Conservation (phyloP, 2,329 filamentous ascomycete species). For the Knufia fluminis region DNA sequence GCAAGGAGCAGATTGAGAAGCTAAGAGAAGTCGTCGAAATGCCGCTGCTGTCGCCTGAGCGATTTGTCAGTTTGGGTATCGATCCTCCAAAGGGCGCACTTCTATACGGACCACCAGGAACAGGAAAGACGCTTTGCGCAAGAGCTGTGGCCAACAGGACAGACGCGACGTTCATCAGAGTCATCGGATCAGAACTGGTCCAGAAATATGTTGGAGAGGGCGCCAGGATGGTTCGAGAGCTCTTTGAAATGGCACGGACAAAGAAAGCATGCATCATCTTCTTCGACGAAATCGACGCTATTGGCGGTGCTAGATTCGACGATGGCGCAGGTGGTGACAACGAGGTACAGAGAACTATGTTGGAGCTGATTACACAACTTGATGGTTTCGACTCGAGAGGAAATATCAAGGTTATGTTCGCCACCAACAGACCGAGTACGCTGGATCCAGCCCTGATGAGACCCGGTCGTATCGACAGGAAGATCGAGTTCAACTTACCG, state of each 20-base stretch:
- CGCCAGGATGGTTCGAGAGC: constrained; percentile 93
- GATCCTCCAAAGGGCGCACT: constrained; percentile 96
- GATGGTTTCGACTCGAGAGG: constrained; percentile 93
- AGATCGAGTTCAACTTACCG: constrained; percentile 96
- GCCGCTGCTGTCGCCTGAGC: constrained; percentile 89
- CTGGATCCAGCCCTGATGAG: constrained; percentile 95
- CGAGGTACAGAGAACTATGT: constrained; percentile 94
- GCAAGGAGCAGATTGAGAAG: constrained; percentile 99
- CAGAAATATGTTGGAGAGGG: constrained; percentile 99
- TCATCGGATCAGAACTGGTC: constrained; percentile 94
- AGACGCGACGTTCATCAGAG: constrained; percentile 95
- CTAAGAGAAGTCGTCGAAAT: constrained; percentile 97
- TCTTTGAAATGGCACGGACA: constrained; percentile 98
- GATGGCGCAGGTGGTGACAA: constrained; percentile 95
- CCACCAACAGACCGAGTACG: constrained; percentile 91
- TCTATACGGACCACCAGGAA: constrained; percentile 92
- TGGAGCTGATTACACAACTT: constrained; percentile 93
- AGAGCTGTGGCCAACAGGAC: constrained; percentile 96
- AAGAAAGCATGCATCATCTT: constrained; percentile 99
- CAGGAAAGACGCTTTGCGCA: constrained; percentile 97
- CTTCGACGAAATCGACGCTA: constrained; percentile 96
- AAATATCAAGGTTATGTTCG: constrained; percentile 99
- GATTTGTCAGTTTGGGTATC: constrained; percentile 97
- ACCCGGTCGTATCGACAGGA: constrained; percentile 92
- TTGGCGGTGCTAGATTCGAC: constrained; percentile 91